Conservation (phyloP, 495 filamentous ascomycete species). For the Trichoderma reesei region DNA sequence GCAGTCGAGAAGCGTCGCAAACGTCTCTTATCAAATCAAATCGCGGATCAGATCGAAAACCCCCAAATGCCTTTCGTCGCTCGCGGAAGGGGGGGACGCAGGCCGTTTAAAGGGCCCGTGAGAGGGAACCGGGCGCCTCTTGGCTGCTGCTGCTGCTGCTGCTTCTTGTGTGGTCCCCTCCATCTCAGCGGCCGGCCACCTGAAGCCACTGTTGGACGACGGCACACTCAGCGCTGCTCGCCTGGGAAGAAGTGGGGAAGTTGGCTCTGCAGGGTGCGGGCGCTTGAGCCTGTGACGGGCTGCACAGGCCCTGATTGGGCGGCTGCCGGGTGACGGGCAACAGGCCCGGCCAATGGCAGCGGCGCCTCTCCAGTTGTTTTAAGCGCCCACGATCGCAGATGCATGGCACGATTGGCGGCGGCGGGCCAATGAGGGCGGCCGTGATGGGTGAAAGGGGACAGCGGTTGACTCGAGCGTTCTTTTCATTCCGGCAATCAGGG, state of each 20-base stretch:
- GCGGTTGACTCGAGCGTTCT: no score
- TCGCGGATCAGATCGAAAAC: background rate
- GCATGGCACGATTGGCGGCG: background rate
- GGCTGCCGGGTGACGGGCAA: background rate
- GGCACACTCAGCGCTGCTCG: background rate
- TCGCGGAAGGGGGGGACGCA: background rate
- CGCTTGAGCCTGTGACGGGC: constrained; percentile 6
- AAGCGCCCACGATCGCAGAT: constrained; percentile 3
- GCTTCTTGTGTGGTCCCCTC: background rate
- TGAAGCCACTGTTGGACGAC: background rate
- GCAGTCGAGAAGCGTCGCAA: no score
- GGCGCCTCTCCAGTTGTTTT: background rate
- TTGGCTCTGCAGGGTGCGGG: background rate
- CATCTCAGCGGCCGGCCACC: background rate
- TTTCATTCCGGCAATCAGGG: background rate
- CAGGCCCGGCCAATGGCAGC: background rate
- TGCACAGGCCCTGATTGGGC: background rate
- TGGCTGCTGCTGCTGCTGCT: background rate
- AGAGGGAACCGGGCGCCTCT: background rate
- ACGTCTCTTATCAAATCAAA: background rate
- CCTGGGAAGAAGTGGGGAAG: background rate
- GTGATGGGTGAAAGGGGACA: no score
- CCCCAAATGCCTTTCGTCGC: background rate
- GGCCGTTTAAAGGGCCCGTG: background rate
- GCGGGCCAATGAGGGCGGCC: background rate